Conservation (phyloP, 148 eudicot genomes). For the Fagopyrum homotropicum region DNA sequence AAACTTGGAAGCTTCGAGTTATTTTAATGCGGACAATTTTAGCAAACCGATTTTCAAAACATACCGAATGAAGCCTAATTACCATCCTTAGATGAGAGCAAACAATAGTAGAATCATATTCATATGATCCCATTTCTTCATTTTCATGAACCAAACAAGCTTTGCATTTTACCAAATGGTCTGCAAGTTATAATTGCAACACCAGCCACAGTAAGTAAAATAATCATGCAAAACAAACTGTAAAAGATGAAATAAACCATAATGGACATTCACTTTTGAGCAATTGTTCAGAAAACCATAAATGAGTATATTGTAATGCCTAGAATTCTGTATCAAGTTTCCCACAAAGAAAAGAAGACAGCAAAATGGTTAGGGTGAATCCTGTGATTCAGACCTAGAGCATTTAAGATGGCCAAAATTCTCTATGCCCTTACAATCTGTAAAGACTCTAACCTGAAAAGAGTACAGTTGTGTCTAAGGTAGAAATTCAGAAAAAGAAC, state of each 20-base stretch:
- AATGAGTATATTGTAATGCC: neutral
- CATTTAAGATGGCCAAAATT: neutral
- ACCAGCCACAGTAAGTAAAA: neutral
- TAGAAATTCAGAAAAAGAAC: neutral
- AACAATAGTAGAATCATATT: too few relatives aligned
- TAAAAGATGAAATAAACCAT: neutral
- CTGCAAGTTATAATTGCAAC: too few relatives aligned
- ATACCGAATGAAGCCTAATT: too few relatives aligned
- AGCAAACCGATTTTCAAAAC: too few relatives aligned
- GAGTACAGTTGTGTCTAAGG: neutral
- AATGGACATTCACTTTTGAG: neutral
- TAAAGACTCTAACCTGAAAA: conserved; percentile 1
- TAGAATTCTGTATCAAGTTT: neutral
- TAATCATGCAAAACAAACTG: neutral
- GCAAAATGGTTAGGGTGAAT: neutral
- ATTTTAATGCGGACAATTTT: too few relatives aligned
- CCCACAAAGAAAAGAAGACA: neutral
- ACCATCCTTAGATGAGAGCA: too few relatives aligned
- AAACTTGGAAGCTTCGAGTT: too few relatives aligned
- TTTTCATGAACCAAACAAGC: too few relatives aligned
- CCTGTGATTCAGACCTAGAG: neutral
- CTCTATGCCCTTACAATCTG: neutral
- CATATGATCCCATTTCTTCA: too few relatives aligned
- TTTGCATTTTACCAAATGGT: too few relatives aligned
- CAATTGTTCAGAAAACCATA: neutral